Conservation (phyloP, 208 protist species). For the Leishmania major region DNA sequence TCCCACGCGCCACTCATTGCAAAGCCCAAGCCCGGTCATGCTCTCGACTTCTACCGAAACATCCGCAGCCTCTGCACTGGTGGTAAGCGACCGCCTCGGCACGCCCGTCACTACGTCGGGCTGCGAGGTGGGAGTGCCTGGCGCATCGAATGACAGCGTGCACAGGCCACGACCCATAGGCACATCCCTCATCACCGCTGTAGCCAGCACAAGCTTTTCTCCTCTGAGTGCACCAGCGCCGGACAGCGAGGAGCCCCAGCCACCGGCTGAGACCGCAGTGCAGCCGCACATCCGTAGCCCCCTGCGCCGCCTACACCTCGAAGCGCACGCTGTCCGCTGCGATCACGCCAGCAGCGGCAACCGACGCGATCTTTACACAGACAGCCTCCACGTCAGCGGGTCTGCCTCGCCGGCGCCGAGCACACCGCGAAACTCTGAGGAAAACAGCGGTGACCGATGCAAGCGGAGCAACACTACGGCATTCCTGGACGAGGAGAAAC, state of each 20-base stretch:
- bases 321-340: not conserved
- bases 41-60: not conserved
- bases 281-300: not conserved
- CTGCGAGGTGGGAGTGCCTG: not conserved
- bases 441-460: not conserved
- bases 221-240: not conserved
- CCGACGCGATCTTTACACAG: not conserved
- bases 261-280: not conserved
- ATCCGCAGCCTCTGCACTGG: not conserved
- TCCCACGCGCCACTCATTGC: not conserved
- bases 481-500: not conserved
- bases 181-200: not conserved
- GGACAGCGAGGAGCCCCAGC: not conserved
- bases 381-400: not conserved
- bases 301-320: not conserved
- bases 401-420: not conserved
- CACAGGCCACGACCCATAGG: not conserved
- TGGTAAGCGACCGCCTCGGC: not conserved
- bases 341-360: not conserved
- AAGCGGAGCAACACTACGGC: slow-evolving; percentile 1
- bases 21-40: not conserved
- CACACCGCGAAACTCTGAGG: not conserved
- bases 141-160: not conserved
- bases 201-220: not conserved
- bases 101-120: not conserved